Evolutionary conservation across 768 basidiomycete species (phyloP), one percentile per base, ranked within the genome.

Genomic region (Kwoniella dejecticola): DNA sequence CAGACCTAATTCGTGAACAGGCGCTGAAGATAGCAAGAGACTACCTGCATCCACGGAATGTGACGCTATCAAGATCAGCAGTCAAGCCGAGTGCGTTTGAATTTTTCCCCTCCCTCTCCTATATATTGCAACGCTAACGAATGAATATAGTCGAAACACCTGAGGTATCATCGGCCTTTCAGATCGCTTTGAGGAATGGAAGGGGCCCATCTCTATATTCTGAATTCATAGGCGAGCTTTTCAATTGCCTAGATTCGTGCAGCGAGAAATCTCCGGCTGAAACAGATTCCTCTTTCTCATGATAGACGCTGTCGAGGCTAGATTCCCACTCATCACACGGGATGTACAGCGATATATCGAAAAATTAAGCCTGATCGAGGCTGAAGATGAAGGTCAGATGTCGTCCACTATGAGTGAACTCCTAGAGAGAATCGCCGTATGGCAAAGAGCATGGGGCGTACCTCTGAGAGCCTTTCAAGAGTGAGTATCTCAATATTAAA

Each of bases 401-500:
- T 52, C 56, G 12, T 45, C 62, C 11, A 53, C 68, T 31, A 71
- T 72, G 67, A 59, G 48, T 11, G 72, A 74, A 40, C 41, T 74
- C 61, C 54, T 77, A 31, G 75, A 77, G 24, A 63, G 70, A 17
- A 33, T 77, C 41, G 67, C 67, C 11, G 24, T 70, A 3, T 77
- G 75, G 75, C 72, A 72, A 38, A 50, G 72, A 54, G 63, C 67
- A 19, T 77, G 75, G 75, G 71, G 67, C 19, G 29, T 66, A 19
- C 72, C 75, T 10, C 60, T 76, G 17, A 60, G 64, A 26, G 50
- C 64, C 2, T 67, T 74, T 42, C 64, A 64, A 27, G 72, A 76
- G 67, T 70, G 47, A 58, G 68, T 63, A 11, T 13, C 31, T 40
- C 31, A 31, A n/a, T 52, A 21, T 48, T 10, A 24, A 19, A 21